Conservation (phyloP, 345 rosid species). For the Anastatica hierochuntica region DNA sequence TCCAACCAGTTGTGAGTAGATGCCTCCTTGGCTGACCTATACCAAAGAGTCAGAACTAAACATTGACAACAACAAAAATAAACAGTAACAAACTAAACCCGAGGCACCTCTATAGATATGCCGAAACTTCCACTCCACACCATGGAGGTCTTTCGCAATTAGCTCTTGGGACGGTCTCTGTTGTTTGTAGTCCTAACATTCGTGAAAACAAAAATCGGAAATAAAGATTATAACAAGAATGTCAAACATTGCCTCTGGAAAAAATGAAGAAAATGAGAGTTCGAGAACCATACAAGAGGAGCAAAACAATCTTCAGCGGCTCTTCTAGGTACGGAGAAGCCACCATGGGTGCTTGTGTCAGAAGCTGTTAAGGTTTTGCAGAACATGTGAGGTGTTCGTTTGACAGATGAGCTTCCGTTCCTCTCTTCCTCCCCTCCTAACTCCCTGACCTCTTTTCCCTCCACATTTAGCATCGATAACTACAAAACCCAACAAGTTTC, state of each 20-base stretch:
- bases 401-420: conserved; percentile 40
- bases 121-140: conserved; percentile 80
- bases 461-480: conserved; percentile 40
- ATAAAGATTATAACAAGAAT: conserved; percentile 7
- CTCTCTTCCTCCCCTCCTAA: conserved; percentile 46
- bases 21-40: conserved; percentile 98
- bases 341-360: conserved; percentile 96
- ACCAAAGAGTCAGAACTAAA: conserved; percentile 8
- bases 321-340: conserved; percentile 84
- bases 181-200: conserved; percentile 67
- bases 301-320: conserved; percentile 91
- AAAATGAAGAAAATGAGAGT: neutral
- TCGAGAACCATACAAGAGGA: conserved; percentile 43
- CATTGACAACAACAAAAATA: conserved; percentile 5
- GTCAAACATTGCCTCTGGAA: neutral
- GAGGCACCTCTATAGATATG: conserved; percentile 76
- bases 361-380: too few species aligned
- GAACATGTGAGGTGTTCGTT: conserved; percentile 74
- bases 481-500: conserved; percentile 21
- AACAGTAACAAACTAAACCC: neutral
- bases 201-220: neutral
- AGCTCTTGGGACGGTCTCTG: conserved; percentile 92
- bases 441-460: conserved; percentile 41
- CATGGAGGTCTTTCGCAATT: conserved; percentile 80
- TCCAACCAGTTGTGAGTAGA: conserved; percentile 97